Conservation (phyloP, 345 rosid species). For the Brassica incana region DNA sequence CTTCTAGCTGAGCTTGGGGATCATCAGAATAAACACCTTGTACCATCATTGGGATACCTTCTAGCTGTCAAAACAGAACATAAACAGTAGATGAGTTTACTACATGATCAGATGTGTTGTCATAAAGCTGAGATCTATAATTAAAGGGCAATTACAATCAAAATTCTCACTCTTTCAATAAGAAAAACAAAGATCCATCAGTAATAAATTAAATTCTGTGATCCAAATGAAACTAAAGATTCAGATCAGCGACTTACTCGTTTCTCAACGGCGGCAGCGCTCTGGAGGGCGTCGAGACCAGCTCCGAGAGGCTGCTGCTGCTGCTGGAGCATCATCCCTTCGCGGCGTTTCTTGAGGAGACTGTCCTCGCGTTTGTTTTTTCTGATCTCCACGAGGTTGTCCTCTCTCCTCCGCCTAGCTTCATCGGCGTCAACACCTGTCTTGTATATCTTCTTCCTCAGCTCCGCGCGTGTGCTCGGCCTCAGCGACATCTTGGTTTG, state of each 20-base stretch:
- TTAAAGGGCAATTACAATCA: conserved; percentile 3
- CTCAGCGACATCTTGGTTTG: conserved; percentile 52
- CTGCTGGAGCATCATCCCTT: conserved; percentile 59
- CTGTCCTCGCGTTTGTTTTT: conserved; percentile 73
- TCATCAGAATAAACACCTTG: conserved; percentile 75
- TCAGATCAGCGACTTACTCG: conserved; percentile 49
- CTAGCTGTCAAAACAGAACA: conserved; percentile 54
- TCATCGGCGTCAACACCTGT: conserved; percentile 78
- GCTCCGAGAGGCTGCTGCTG: conserved; percentile 48
- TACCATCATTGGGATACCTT: conserved; percentile 70
- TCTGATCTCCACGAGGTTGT: conserved; percentile 78
- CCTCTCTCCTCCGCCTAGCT: conserved; percentile 71
- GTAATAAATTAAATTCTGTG: conserved; percentile 15
- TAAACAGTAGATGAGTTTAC: conserved; percentile 14
- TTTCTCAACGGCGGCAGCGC: conserved; percentile 62
- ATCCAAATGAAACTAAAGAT: conserved; percentile 15
- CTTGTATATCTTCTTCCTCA: conserved; percentile 70
- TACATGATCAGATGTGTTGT: conserved; percentile 9
- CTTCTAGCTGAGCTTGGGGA: conserved; percentile 63
- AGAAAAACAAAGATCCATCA: conserved; percentile 26
- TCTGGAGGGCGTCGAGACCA: conserved; percentile 45
- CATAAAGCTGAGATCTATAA: conserved; percentile 34
- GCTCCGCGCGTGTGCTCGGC: conserved; percentile 63
- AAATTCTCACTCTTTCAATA: background rate
- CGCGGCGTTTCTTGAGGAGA: conserved; percentile 70